These are phyloP conservation scores for Kwoniella dejecticola DNA, from an alignment of 768 basidiomycete species.

Conservation along the genomic window DNA sequence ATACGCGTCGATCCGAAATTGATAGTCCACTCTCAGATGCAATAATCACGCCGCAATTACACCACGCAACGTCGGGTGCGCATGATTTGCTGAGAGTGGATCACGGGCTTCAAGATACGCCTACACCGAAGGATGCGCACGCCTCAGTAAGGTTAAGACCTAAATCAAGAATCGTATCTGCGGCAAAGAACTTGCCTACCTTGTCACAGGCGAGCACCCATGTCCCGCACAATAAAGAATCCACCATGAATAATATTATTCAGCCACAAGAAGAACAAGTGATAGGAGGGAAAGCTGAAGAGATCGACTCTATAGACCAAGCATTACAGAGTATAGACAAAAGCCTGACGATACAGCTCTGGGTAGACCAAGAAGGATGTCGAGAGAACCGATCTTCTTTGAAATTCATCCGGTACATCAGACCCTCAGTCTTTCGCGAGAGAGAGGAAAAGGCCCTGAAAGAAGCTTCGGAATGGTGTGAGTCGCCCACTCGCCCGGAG, in stretches of 20 bases:
- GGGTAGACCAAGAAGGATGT: slow-evolving; percentile 84
- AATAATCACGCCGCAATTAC: slow-evolving; percentile 1
- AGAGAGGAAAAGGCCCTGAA: slow-evolving; percentile 31
- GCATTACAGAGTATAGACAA: slow-evolving; percentile 41
- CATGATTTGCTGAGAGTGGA: too few relatives aligned
- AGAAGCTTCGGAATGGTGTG: slow-evolving; percentile 43
- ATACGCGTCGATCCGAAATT: too few relatives aligned
- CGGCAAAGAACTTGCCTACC: slow-evolving; percentile 17
- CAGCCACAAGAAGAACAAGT: too few relatives aligned
- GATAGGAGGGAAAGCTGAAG: not conserved
- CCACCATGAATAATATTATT: too few relatives aligned
- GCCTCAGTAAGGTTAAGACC: not conserved
- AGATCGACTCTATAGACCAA: slow-evolving; percentile 4
- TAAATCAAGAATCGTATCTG: slow-evolving; percentile 1
- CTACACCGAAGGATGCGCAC: slow-evolving; percentile 8
- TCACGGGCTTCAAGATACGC: slow-evolving; percentile 15
- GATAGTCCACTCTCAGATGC: slow-evolving; percentile 4
- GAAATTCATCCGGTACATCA: slow-evolving; percentile 63
- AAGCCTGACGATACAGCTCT: slow-evolving; percentile 63
- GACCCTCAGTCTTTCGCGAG: slow-evolving; percentile 26
- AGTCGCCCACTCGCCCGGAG: slow-evolving; percentile 24
- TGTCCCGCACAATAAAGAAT: too few relatives aligned
- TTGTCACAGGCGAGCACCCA: not conserved
- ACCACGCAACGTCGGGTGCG: too few relatives aligned
- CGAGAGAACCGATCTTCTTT: slow-evolving; percentile 66